Conservation (phyloP, 768 basidiomycete species). For the Amanita rubescens region DNA sequence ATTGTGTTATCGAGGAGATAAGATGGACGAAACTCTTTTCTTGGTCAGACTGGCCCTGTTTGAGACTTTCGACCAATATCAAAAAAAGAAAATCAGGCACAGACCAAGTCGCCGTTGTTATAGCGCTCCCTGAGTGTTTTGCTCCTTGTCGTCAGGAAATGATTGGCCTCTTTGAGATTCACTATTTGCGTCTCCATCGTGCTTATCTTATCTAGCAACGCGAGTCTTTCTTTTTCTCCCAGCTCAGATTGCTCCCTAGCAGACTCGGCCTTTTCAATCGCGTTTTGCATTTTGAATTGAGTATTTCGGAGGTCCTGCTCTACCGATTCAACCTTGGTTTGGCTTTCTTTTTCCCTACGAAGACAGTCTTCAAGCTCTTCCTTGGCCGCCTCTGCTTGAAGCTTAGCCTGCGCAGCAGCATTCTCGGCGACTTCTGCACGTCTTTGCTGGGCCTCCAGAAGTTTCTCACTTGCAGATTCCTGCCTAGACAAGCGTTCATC, state of each 20-base stretch:
- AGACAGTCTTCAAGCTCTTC: background rate
- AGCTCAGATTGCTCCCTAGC: background rate
- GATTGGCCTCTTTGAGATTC: background rate
- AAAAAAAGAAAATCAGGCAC: too few species aligned
- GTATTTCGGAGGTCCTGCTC: constrained; percentile 6
- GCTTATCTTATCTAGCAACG: background rate
- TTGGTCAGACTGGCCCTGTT: constrained; percentile 30
- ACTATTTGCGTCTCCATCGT: background rate
- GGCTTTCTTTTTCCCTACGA: background rate
- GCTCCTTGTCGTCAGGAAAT: constrained; percentile 1
- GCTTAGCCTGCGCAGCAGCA: constrained; percentile 14
- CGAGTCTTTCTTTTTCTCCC: constrained; percentile 12
- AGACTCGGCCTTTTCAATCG: background rate
- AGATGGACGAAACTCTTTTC: constrained; percentile 44
- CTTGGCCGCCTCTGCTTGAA: constrained; percentile 11
- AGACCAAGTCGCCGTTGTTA: constrained; percentile 39
- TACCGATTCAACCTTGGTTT: constrained; percentile 10
- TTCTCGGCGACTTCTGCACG: constrained; percentile 22
- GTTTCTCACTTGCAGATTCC: constrained; percentile 19
- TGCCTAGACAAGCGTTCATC: constrained; percentile 21
- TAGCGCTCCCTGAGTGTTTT: constrained; percentile 32
- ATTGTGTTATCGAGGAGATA: constrained; percentile 36
- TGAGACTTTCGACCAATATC: background rate
- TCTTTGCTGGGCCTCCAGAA: constrained; percentile 20
- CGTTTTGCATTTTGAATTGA: background rate